These are phyloP conservation scores for Purpureocillium lavendulum DNA, from an alignment of 2,329 filamentous ascomycete species.

Conservation along the genomic window DNA sequence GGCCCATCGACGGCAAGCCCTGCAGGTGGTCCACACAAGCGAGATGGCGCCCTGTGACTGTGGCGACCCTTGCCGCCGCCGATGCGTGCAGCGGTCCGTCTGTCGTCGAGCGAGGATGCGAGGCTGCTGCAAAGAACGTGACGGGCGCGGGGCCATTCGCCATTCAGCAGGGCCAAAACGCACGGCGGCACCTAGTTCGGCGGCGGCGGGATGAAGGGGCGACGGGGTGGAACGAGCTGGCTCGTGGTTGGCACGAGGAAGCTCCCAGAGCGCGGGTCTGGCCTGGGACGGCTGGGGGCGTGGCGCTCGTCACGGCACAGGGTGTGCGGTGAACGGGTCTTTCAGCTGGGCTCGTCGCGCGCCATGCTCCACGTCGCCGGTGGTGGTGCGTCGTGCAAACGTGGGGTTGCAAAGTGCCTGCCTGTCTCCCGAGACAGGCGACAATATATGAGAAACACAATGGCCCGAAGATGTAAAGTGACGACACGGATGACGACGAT, in stretches of 20 bases:
- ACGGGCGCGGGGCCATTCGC: too few species aligned
- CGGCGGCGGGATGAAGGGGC: neutral
- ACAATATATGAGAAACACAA: too few species aligned
- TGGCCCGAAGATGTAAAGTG: too few species aligned
- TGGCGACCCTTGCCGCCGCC: neutral
- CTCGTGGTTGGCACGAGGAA: neutral
- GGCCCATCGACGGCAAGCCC: neutral
- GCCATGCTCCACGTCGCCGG: constrained; percentile 7
- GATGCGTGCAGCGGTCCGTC: too few species aligned
- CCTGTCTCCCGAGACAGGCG: too few species aligned
- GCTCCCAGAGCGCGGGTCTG: too few species aligned
- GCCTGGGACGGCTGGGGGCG: too few species aligned
- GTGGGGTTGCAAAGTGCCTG: neutral
- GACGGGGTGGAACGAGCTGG: neutral
- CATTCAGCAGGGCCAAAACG: neutral
- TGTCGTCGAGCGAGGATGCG: too few species aligned
- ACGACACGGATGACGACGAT: too few species aligned
- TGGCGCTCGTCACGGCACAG: too few species aligned
- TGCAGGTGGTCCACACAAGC: neutral
- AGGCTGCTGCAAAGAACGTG: too few species aligned
- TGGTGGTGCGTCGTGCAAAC: neutral
- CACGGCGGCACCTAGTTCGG: neutral
- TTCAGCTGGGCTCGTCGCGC: constrained; percentile 9
- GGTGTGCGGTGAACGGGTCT: neutral
- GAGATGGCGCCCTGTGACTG: neutral